Percentiles rank a stretch among this genome's conserved stretches.
These are phyloP conservation scores for Abortiporus biennis DNA, from an alignment of 1,284 basidiomycete genomes.

Conservation along the genomic window DNA sequence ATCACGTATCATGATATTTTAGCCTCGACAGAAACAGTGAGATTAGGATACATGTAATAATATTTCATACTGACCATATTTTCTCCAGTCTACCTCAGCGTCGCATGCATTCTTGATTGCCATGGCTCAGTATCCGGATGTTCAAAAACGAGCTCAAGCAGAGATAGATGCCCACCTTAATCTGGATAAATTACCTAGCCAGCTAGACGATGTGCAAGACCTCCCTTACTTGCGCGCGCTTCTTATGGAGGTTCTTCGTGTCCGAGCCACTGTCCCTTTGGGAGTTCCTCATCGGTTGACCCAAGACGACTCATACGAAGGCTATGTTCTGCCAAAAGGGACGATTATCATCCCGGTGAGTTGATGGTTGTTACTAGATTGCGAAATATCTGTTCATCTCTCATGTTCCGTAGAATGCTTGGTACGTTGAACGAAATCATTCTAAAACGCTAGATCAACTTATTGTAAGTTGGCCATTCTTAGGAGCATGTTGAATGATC, in stretches of 20 bases:
- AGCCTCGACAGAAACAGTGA: background rate
- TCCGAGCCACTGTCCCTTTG: constrained; percentile 7
- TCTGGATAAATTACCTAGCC: constrained; percentile 10
- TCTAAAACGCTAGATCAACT: constrained; percentile 10
- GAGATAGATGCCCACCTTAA: constrained; percentile 20
- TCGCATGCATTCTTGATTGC: constrained; percentile 1
- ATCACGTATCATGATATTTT: background rate
- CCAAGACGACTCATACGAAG: constrained; percentile 16
- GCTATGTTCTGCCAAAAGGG: constrained; percentile 16
- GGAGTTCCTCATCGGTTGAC: constrained; percentile 4
- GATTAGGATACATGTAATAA: background rate
- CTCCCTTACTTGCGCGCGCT: constrained; percentile 20
- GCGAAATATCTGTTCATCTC: constrained; percentile 7
- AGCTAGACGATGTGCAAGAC: constrained; percentile 11
- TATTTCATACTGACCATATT: background rate
- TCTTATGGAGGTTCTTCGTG: constrained; percentile 16
- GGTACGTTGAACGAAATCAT: constrained; percentile 6
- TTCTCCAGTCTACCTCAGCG: constrained; percentile 4
- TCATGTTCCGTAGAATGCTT: constrained; percentile 11
- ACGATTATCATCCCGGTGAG: constrained; percentile 11
- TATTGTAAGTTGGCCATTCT: constrained; percentile 12
- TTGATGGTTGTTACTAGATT: constrained; percentile 9
- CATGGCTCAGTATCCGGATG: constrained; percentile 3
- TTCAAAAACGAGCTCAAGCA: constrained; percentile 17
- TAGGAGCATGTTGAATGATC: constrained; percentile 2